Conservation (phyloP, 2,329 filamentous ascomycete species). For the Hypoxylon sp. region DNA sequence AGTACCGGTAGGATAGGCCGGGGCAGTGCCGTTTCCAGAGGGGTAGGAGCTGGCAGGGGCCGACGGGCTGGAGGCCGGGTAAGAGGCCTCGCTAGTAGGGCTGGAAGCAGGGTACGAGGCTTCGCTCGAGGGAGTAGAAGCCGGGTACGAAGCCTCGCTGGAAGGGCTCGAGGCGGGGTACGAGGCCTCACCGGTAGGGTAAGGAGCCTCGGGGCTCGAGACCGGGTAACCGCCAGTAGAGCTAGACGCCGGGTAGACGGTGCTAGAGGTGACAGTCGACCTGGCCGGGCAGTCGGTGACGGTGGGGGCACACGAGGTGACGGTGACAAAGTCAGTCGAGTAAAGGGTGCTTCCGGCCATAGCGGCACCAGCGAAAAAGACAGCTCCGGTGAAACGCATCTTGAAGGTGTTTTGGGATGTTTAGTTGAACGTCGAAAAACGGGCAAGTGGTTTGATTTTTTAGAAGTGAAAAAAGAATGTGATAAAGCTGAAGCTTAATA, state of each 20-base stretch:
- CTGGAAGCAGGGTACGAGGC: constrained; percentile 32
- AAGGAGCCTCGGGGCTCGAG: constrained; percentile 38
- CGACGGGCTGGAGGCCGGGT: constrained; percentile 17
- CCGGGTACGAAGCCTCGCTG: constrained; percentile 48
- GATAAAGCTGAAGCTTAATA: constrained; percentile 47
- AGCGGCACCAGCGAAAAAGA: constrained; percentile 59
- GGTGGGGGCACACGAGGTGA: constrained; percentile 67
- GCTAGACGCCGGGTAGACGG: constrained; percentile 50
- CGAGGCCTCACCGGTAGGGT: too few species aligned
- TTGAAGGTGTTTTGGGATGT: constrained; percentile 56
- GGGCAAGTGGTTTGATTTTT: constrained; percentile 43
- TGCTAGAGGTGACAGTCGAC: constrained; percentile 53
- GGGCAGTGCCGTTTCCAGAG: constrained; percentile 14
- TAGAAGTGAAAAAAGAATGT: constrained; percentile 47
- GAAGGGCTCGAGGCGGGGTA: constrained; percentile 39
- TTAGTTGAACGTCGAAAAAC: constrained; percentile 45
- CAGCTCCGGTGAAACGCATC: constrained; percentile 68
- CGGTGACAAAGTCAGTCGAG: constrained; percentile 66
- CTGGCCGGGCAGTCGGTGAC: constrained; percentile 69
- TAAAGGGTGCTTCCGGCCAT: constrained; percentile 59
- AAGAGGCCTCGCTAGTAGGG: constrained; percentile 24
- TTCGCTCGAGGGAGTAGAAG: constrained; percentile 45
- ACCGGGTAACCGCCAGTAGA: constrained; percentile 49
- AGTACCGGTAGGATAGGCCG: constrained; percentile 17
- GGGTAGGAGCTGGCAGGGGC: constrained; percentile 1